These are phyloP conservation scores for Daldinia vernicosa DNA, from an alignment of 495 filamentous ascomycete species.

Conservation along the genomic window DNA sequence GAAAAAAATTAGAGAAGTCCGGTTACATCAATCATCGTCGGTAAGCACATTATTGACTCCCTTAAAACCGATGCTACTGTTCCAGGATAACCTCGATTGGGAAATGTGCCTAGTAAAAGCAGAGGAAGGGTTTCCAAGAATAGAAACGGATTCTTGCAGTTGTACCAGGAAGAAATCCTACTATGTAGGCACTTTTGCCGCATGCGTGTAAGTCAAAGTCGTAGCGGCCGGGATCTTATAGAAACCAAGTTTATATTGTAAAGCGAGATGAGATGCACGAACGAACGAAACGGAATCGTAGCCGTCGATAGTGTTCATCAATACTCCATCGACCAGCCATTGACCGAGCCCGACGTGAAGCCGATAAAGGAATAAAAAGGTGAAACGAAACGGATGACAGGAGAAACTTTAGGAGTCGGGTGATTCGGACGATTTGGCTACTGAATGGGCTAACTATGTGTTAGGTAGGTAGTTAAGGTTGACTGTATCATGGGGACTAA, in stretches of 20 bases:
- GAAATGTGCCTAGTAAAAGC: conserved; percentile 26
- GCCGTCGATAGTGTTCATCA: background rate
- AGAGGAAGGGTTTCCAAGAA: conserved; percentile 32
- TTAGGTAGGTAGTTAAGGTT: background rate
- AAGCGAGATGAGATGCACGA: conserved; percentile 11
- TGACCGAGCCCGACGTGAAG: conserved; percentile 13
- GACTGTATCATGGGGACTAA: background rate
- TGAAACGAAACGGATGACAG: conserved; percentile 31
- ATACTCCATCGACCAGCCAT: background rate
- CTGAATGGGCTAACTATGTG: background rate
- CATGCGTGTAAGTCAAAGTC: conserved; percentile 22
- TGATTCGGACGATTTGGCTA: background rate
- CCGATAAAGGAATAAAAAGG: conserved; percentile 24
- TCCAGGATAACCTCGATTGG: conserved; percentile 30
- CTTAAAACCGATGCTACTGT: conserved; percentile 36
- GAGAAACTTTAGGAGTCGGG: conserved; percentile 5
- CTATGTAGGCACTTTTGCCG: conserved; percentile 17
- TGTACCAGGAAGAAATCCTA: conserved; percentile 31
- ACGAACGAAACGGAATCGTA: conserved; percentile 25
- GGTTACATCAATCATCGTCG: conserved; percentile 14
- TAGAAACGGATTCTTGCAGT: conserved; percentile 33
- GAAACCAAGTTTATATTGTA: conserved; percentile 6
- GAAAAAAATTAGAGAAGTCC: conserved; percentile 11
- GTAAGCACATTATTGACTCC: conserved; percentile 11
- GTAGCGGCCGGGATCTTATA: background rate